Conservation (phyloP, 345 rosid genomes). For the Psidium friedrichsthalianum region DNA sequence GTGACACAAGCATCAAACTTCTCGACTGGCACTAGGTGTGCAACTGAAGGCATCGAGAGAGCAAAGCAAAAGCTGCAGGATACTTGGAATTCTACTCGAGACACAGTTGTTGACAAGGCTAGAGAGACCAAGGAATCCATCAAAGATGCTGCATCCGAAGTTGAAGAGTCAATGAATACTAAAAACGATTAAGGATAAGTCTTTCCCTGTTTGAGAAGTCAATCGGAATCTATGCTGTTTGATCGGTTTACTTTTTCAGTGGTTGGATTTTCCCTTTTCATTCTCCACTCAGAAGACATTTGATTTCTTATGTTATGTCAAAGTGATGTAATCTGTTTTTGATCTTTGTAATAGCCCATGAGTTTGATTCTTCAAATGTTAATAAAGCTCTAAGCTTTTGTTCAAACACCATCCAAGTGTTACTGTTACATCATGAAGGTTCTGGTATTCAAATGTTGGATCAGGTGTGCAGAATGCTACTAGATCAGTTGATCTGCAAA, state of each 20-base stretch:
- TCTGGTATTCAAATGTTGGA: background rate
- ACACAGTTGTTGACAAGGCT: slow-evolving; percentile 5
- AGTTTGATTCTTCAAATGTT: background rate
- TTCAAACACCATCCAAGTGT: background rate
- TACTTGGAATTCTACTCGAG: slow-evolving; percentile 28
- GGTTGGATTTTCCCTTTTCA: background rate
- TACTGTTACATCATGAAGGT: background rate
- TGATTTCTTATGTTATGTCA: background rate
- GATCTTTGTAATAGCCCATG: background rate
- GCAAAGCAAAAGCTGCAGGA: slow-evolving; percentile 27
- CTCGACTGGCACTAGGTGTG: background rate
- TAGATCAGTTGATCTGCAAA: background rate
- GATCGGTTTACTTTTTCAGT: background rate
- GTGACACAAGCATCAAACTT: slow-evolving; percentile 13
- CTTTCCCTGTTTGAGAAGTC: background rate
- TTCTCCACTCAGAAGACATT: background rate
- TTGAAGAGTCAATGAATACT: background rate
- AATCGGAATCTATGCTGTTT: background rate
- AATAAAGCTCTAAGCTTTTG: background rate
- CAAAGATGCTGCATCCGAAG: background rate
- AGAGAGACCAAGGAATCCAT: slow-evolving; percentile 17
- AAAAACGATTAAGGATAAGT: background rate
- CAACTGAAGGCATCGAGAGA: slow-evolving; percentile 3
- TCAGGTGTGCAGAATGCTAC: background rate
- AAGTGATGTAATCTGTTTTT: background rate